These are phyloP conservation scores for Rhizodiscina lignyota DNA, from an alignment of 495 filamentous ascomycete genomes.

Conservation along the genomic window DNA sequence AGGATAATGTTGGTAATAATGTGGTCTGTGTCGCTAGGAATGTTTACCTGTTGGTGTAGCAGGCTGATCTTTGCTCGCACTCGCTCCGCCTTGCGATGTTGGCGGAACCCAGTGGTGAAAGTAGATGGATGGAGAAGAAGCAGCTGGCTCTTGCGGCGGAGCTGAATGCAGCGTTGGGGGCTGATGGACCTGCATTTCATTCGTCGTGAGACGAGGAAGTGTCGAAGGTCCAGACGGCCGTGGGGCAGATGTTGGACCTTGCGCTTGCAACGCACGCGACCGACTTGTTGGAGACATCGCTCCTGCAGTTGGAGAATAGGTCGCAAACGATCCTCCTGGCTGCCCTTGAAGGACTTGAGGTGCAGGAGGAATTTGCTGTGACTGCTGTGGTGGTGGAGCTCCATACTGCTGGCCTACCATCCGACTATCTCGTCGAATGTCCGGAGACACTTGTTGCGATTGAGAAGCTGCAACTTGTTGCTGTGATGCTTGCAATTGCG, in stretches of 20 bases:
- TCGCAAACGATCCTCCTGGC: constrained; percentile 15
- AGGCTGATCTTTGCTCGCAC: constrained; percentile 37
- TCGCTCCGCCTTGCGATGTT: constrained; percentile 34
- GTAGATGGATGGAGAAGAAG: constrained; percentile 56
- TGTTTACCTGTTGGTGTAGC: constrained; percentile 52
- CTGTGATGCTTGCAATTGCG: constrained; percentile 25
- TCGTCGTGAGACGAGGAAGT: constrained; percentile 37
- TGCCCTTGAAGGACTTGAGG: not conserved
- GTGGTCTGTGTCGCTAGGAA: constrained; percentile 23
- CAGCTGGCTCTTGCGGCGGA: constrained; percentile 33
- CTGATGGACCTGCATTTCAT: constrained; percentile 39
- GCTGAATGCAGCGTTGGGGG: constrained; percentile 24
- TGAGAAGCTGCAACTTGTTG: constrained; percentile 13
- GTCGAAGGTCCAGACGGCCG: constrained; percentile 22
- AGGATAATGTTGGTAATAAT: constrained; percentile 26
- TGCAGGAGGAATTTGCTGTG: not conserved
- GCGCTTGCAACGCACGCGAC: constrained; percentile 17
- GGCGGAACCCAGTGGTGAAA: constrained; percentile 91
- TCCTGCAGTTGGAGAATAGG: no score
- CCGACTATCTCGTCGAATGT: constrained; percentile 17
- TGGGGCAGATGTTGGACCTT: constrained; percentile 14
- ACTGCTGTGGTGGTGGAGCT: constrained; percentile 1
- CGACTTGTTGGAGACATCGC: constrained; percentile 9
- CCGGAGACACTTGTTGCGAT: constrained; percentile 12
- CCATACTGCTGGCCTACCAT: constrained; percentile 20